These are phyloP conservation scores for Puccinia coronata DNA, from an alignment of 1,284 basidiomycete species.

Conservation along the genomic window DNA sequence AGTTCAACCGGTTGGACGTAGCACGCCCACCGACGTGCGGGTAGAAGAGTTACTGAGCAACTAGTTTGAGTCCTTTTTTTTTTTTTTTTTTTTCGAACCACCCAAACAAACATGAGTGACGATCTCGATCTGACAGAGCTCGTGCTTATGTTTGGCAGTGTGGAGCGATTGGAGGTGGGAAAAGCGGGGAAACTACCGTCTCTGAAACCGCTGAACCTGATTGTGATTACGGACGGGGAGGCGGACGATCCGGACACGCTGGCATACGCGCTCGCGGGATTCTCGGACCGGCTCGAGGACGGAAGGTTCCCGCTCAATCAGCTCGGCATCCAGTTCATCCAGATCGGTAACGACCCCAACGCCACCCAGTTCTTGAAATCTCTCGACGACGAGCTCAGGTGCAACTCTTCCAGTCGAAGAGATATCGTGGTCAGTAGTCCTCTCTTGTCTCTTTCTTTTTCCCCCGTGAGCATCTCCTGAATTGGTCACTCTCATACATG, in stretches of 20 bases:
- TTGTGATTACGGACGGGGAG: slow-evolving; percentile 67
- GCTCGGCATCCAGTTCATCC: slow-evolving; percentile 67
- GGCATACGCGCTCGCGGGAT: slow-evolving; percentile 62
- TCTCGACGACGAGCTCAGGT: slow-evolving; percentile 42
- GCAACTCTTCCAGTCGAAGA: background rate
- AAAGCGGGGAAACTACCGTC: slow-evolving; percentile 57
- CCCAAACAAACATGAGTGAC: too few relatives aligned
- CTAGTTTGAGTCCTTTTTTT: slow-evolving; percentile 36
- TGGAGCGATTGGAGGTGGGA: slow-evolving; percentile 54
- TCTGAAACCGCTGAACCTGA: slow-evolving; percentile 66
- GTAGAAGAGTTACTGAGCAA: slow-evolving; percentile 36
- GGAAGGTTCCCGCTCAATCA: slow-evolving; percentile 63
- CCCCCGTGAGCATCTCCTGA: background rate
- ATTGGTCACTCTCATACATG: background rate
- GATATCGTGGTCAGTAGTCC: slow-evolving; percentile 38
- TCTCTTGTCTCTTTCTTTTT: slow-evolving; percentile 2
- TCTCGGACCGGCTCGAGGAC: slow-evolving; percentile 63
- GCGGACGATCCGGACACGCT: slow-evolving; percentile 63
- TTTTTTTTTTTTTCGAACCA: too few relatives aligned
- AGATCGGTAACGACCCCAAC: slow-evolving; percentile 59
- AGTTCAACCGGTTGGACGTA: slow-evolving; percentile 36
- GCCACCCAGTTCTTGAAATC: slow-evolving; percentile 40
- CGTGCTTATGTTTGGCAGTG: slow-evolving; percentile 27
- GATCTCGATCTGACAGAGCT: background rate
- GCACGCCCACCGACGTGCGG: slow-evolving; percentile 48